A percentile compares a stretch with the other conserved stretches of the same genome.
Evolutionary conservation across 78 protist species (phyloP).

Genomic region (Dictyostelium discoideum): DNA sequence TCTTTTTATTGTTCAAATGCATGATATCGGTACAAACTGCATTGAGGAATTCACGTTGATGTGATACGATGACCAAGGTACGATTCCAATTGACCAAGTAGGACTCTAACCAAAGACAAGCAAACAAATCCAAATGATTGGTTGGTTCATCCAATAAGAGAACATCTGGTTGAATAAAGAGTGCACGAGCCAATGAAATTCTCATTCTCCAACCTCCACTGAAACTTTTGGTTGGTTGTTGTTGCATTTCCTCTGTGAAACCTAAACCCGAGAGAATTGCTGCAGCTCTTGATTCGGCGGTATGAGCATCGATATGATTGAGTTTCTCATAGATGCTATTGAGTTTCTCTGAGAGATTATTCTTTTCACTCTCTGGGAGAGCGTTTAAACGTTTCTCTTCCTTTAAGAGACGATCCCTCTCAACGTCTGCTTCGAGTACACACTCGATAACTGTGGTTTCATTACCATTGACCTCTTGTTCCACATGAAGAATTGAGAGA

Average conservation of each 20-base stretch:
- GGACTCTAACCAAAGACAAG: constrained; percentile 94
- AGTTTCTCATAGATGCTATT: constrained; percentile 74
- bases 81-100: constrained; percentile 57
- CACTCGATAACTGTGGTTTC: constrained; percentile 87
- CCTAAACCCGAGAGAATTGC: constrained; percentile 91
- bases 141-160: constrained; percentile 98
- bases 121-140: constrained; percentile 94
- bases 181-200: constrained; percentile 95
- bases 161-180: constrained; percentile 94
- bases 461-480: constrained; percentile 92
- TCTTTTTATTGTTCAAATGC: constrained; percentile 71
- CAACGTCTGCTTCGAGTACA: constrained; percentile 92
- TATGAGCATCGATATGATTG: constrained; percentile 89
- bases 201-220: constrained; percentile 97
- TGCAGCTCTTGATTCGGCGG: constrained; percentile 85
- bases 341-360: constrained; percentile 49
- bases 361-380: constrained; percentile 47
- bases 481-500: constrained; percentile 91
- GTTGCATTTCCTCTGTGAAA: constrained; percentile 88
- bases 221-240: constrained; percentile 81
- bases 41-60: constrained; percentile 95
- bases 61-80: constrained; percentile 91
- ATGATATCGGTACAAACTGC: constrained; percentile 91
- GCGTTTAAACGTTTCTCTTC: constrained; percentile 83
- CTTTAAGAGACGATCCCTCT: constrained; percentile 85